phyloP scores from a whole-genome alignment of 371 early-diverging fungal species.

The Cokeromyces recurvatus region DNA sequence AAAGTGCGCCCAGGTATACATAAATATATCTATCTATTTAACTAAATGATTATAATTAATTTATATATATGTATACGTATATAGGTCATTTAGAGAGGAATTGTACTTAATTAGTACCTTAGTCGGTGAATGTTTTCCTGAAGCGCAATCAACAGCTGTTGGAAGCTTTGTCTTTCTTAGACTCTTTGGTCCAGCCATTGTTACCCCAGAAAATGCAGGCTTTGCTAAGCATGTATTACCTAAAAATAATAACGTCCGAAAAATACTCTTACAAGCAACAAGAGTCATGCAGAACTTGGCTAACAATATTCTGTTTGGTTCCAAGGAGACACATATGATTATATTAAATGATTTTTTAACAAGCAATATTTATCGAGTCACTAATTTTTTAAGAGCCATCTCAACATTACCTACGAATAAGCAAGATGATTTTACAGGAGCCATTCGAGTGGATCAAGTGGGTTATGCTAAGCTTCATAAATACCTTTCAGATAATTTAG shows the following conservation, averaged over 20 bases:
- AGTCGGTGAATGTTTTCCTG: conserved; percentile 81
- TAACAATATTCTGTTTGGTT: conserved; percentile 89
- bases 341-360: conserved; percentile 81
- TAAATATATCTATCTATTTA: no score
- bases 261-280: conserved; percentile 83
- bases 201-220: conserved; percentile 71
- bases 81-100: conserved; percentile 65
- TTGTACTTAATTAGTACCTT: conserved; percentile 70
- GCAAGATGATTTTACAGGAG: not conserved
- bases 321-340: conserved; percentile 88
- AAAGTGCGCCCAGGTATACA: conserved; percentile 58
- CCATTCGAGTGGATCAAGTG: conserved; percentile 43
- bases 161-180: conserved; percentile 94
- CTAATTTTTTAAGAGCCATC: conserved; percentile 52
- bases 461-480: conserved; percentile 61
- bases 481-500: conserved; percentile 64
- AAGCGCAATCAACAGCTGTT: conserved; percentile 79
- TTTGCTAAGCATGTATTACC: conserved; percentile 38
- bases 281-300: conserved; percentile 95
- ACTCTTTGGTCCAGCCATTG: conserved; percentile 90
- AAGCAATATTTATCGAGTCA: conserved; percentile 63
- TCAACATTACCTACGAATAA: conserved; percentile 23
- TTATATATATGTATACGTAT: no score
- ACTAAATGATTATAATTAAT: no score
- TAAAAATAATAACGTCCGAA: conserved; percentile 46